Conservation (phyloP, 140 eudicot genomes). For the Ambrosia hybrid region DNA sequence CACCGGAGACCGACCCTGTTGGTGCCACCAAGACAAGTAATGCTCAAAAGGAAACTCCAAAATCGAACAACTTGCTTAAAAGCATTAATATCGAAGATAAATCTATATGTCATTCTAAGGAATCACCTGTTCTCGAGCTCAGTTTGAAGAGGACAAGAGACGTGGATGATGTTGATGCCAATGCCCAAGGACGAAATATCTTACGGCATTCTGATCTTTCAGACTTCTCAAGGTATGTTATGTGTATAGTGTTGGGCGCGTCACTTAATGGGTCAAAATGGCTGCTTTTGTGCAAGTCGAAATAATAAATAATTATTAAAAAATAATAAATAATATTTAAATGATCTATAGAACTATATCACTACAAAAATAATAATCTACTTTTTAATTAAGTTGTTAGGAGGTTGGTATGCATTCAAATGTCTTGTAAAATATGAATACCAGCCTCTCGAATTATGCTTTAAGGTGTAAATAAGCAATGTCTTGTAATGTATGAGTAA, state of each 20-base stretch:
- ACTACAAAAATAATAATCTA: no score
- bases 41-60: conserved; percentile 30
- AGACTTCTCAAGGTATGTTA: conserved; percentile 65
- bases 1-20: conserved; percentile 26
- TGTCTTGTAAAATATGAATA: no score
- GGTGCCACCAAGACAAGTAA: conserved; percentile 17
- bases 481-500: no score
- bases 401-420: no score
- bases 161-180: conserved; percentile 33
- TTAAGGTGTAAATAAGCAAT: no score
- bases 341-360: no score
- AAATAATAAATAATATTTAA: no score
- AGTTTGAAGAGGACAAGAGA: conserved; percentile 54
- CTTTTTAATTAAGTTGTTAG: no score
- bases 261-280: neutral
- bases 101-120: conserved; percentile 27
- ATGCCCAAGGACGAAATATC: conserved; percentile 39
- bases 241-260: neutral
- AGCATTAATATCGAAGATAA: conserved; percentile 30
- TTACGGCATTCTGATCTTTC: conserved; percentile 58
- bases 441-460: no score
- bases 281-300: no score
- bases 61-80: conserved; percentile 33
- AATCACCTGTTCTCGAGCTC: conserved; percentile 60
- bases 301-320: no score